Evolutionary conservation across 345 rosid species (phyloP), one percentile per base, ranked within the genome.

Genomic region (Eucalyptus polybractea): DNA sequence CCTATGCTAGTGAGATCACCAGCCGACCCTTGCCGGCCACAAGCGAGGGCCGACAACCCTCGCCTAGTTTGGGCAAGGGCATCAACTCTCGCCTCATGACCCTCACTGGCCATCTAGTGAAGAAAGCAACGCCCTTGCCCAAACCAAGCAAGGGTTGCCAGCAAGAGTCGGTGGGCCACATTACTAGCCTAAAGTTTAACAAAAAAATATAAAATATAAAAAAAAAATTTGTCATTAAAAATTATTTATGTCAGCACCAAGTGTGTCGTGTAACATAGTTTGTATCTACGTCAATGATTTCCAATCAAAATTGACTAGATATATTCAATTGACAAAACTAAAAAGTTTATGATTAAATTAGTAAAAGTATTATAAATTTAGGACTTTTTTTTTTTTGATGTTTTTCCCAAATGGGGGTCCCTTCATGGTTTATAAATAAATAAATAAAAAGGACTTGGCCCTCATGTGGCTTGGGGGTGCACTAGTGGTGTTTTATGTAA

Each of bases 261-360:
- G 3, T 0, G 0, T 22, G 3, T 4, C 62, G 10, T 0, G 6
- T 24, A 24, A 56, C 2, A 10, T 0, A 1, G 1, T 0, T 2
- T 0, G 1, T 8, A 6, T 56, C 0, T 10, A 56, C 13, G 1
- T 56, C 0, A 5, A 1, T 2, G 29, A 56, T 56, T 56, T 56
- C 0, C 3, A 5, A 56, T 2, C 6, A 56, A 56, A 56, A 24
- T 56, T 56, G 2, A 21, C 2, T 7, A 54, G 8, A 54, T 21
- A 56, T 0, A 10, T 56, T 24, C 2, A 56, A 56, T 24, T 24
- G 0, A 3, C 12, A 22, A 24, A 56, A 10, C 1, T 56, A 24
- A 0, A 56, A 56, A 22, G 6, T 24, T 56, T 56, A 24, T 0
- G 3, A 0, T 3, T 53, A 53, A 56, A 56, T 56, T 4, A 24